These are phyloP conservation scores for Ophiostoma angusticollis DNA, from an alignment of 2,329 filamentous ascomycete species.

Conservation along the genomic window DNA sequence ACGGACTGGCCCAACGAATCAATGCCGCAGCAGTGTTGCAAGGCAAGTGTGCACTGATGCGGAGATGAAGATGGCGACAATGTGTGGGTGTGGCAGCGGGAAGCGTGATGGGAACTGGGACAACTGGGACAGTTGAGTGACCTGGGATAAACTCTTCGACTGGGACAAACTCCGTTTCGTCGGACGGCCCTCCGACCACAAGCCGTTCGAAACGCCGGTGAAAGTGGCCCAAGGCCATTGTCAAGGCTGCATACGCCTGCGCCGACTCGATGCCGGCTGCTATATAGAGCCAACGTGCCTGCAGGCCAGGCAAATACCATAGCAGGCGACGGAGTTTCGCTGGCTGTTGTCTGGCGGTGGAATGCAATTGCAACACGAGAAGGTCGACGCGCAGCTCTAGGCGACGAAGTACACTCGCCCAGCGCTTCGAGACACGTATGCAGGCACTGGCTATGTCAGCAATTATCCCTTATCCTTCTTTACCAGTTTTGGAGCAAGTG, in stretches of 20 bases:
- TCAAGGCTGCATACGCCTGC: too few relatives aligned
- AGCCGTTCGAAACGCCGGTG: background rate
- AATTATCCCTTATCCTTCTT: too few relatives aligned
- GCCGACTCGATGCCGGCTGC: too few relatives aligned
- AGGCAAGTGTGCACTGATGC: too few relatives aligned
- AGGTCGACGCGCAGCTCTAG: background rate
- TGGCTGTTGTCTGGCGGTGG: background rate
- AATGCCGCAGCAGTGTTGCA: too few relatives aligned
- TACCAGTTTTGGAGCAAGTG: background rate
- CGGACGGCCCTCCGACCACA: background rate
- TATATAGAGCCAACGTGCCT: background rate
- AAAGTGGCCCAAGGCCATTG: background rate
- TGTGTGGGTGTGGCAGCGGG: too few relatives aligned
- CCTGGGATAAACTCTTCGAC: too few relatives aligned
- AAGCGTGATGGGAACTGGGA: too few relatives aligned
- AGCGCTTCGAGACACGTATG: constrained; percentile 6
- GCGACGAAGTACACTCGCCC: constrained; percentile 2
- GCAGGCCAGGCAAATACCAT: constrained; percentile 1
- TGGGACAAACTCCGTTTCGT: too few relatives aligned
- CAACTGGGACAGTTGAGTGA: too few relatives aligned
- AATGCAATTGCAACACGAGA: background rate
- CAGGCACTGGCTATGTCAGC: background rate
- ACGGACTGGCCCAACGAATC: constrained; percentile 1
- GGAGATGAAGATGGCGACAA: too few relatives aligned
- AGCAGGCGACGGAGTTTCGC: constrained; percentile 3